Percentiles rank a stretch among this genome's conserved stretches.
Conservation (phyloP, 139 green algal species). For the Auxenochlorella pyrenoidosa region DNA sequence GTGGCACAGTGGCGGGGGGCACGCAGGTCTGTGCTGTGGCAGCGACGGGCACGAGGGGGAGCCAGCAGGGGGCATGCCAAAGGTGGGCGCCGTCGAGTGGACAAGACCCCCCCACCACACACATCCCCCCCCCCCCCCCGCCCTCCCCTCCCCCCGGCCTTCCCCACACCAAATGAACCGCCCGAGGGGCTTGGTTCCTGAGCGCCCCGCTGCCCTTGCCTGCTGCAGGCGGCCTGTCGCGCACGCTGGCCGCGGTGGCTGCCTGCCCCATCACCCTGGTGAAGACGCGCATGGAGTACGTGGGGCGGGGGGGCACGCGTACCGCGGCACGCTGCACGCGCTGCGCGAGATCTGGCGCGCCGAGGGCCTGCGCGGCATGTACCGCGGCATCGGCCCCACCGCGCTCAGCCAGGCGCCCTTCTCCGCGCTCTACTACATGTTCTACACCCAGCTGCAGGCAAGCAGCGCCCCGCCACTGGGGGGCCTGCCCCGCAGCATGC, state of each 20-base stretch:
- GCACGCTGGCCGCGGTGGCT: constrained; percentile 77
- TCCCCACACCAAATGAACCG: too few relatives aligned
- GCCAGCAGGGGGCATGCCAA: too few relatives aligned
- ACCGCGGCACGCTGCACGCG: constrained; percentile 71
- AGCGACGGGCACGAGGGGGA: too few relatives aligned
- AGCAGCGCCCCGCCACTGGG: too few relatives aligned
- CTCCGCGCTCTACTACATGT: constrained; percentile 93
- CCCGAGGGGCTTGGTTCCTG: too few relatives aligned
- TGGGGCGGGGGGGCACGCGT: constrained; percentile 32
- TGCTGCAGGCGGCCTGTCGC: constrained; percentile 63
- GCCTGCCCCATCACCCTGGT: constrained; percentile 91
- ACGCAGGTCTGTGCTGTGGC: too few relatives aligned
- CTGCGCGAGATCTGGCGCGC: constrained; percentile 63
- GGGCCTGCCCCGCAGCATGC: not conserved
- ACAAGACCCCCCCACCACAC: too few relatives aligned
- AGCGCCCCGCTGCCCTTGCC: not conserved
- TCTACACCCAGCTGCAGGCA: constrained; percentile 80
- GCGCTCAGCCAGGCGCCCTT: constrained; percentile 92
- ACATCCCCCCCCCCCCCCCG: not conserved
- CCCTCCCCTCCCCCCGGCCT: not conserved
- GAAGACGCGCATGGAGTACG: constrained; percentile 97
- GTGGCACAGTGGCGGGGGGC: too few relatives aligned
- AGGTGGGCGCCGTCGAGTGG: too few relatives aligned
- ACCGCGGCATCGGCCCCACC: constrained; percentile 81
- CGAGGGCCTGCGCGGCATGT: constrained; percentile 74